Conservation (phyloP, 1,284 basidiomycete species). For the Leccinum brunneo-olivaceum region DNA sequence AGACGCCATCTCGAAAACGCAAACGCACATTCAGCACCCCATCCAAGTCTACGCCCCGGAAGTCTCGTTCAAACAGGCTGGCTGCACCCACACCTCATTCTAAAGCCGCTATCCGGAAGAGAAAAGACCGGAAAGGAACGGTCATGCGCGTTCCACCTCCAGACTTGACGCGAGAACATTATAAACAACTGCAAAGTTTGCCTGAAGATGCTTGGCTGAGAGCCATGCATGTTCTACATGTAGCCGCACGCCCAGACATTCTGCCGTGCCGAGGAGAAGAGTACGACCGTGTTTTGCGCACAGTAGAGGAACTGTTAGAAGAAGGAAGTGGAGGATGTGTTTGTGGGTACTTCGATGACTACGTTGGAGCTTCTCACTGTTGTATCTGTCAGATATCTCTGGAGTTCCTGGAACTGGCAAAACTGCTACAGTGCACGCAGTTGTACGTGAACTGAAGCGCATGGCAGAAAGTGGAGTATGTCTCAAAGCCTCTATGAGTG, state of each 20-base stretch:
- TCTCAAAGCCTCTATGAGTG: constrained; percentile 7
- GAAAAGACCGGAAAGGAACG: constrained; percentile 30
- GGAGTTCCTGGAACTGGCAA: constrained; percentile 98
- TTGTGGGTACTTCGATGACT: constrained; percentile 51
- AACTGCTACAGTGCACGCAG: constrained; percentile 94
- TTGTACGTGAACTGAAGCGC: constrained; percentile 80
- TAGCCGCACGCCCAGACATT: constrained; percentile 86
- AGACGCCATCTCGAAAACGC: constrained; percentile 37
- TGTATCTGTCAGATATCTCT: constrained; percentile 70
- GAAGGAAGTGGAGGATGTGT: constrained; percentile 93
- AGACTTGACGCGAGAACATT: constrained; percentile 31
- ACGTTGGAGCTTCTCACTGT: background rate
- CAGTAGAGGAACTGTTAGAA: constrained; percentile 82
- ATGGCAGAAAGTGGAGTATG: constrained; percentile 77
- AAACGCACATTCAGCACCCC: constrained; percentile 26
- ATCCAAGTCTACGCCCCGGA: constrained; percentile 28
- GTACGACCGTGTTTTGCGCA: constrained; percentile 71
- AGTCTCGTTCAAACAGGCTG: constrained; percentile 26
- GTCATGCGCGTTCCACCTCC: constrained; percentile 34
- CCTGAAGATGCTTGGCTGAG: constrained; percentile 76
- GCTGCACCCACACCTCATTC: constrained; percentile 64
- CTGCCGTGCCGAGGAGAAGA: constrained; percentile 90
- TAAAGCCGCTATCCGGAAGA: constrained; percentile 47
- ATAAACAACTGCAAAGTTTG: constrained; percentile 38
- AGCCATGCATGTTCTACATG: constrained; percentile 86